Evolutionary conservation across 2,329 filamentous ascomycete genomes (phyloP), one percentile per base, ranked within the genome.

Genomic region (Fusarium cyanostomum): DNA sequence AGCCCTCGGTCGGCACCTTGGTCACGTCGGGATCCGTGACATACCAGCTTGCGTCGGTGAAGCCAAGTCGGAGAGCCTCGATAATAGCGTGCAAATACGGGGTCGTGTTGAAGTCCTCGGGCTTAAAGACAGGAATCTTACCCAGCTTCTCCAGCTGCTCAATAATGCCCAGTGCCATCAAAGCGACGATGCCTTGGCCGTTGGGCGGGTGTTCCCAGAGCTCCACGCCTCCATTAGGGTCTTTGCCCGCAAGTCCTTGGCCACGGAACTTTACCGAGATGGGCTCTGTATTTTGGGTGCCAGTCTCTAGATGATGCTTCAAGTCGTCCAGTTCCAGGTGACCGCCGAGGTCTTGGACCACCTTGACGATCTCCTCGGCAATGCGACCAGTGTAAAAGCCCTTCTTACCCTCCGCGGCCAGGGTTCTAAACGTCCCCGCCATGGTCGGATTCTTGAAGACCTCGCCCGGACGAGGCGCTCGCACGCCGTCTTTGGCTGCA

Each of bases 181-280:
- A 81, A 0, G 95, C 95, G 3, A 98, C 92, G 64, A 98, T 94
- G 2, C 95, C 95, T 77, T 98, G 95, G 0, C 95, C 94, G 71
- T 98, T 98, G 8, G 95, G 95, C 31, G 94, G 94, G 73, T 98
- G 94, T 73, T 99, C 95, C 94, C 94, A 98, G 1, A 99, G 81
- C 72, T 96, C 89, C 37, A 97, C 84, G 9, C 88, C 87, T 11
- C 80, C 76, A 8, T 76, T 64, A 7, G 65, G 62, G 3, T 63
- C 60, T 9, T 68, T 56, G 16, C 55, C 56, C 2, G 61, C 62
- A 1, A 80, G 74, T 4, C 79, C 80, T 69, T 92, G 90, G 8
- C 90, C 89, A 1, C 81, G 84, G 76, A 94, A 94, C 59, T 89
- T 87, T 45, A 97, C 82, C 0, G 91, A 94, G 66, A 98, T 95